Conservation (phyloP, 306 rosid species). For the Cercis canadensis region DNA sequence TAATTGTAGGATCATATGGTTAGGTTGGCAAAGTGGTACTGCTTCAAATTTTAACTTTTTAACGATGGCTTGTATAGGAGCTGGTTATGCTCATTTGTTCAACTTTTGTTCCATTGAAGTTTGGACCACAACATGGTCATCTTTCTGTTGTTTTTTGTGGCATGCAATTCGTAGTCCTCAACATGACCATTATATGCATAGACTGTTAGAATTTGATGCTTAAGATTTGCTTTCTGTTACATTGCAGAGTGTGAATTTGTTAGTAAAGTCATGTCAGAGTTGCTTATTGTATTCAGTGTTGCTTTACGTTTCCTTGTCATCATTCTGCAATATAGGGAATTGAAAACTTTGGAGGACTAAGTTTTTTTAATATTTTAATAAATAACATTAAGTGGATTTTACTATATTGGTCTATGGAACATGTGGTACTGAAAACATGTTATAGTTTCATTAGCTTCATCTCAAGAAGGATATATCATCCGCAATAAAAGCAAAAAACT, state of each 20-base stretch:
- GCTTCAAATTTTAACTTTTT: slow-evolving; percentile 5
- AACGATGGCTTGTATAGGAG: background rate
- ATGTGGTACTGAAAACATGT: background rate
- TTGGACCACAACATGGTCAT: background rate
- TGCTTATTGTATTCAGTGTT: background rate
- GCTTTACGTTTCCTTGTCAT: too few relatives aligned
- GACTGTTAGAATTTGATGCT: slow-evolving; percentile 11
- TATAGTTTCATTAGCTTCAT: background rate
- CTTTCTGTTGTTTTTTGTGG: background rate
- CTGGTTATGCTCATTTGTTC: background rate
- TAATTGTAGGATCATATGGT: slow-evolving; percentile 5
- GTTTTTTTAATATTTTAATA: background rate
- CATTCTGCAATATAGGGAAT: too few relatives aligned
- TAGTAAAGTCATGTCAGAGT: slow-evolving; percentile 6
- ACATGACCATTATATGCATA: background rate
- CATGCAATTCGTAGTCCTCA: background rate
- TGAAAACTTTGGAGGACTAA: background rate
- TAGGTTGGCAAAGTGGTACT: slow-evolving; percentile 4
- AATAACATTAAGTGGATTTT: background rate
- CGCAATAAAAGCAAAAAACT: too few relatives aligned
- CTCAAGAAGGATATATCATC: too few relatives aligned
- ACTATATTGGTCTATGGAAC: background rate
- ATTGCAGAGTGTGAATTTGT: background rate
- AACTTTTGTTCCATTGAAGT: background rate
- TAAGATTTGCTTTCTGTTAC: slow-evolving; percentile 7